Evolutionary conservation across 768 basidiomycete genomes (phyloP), one percentile per base, ranked within the genome.

Genomic region (Pleurotus citrinopileatus): DNA sequence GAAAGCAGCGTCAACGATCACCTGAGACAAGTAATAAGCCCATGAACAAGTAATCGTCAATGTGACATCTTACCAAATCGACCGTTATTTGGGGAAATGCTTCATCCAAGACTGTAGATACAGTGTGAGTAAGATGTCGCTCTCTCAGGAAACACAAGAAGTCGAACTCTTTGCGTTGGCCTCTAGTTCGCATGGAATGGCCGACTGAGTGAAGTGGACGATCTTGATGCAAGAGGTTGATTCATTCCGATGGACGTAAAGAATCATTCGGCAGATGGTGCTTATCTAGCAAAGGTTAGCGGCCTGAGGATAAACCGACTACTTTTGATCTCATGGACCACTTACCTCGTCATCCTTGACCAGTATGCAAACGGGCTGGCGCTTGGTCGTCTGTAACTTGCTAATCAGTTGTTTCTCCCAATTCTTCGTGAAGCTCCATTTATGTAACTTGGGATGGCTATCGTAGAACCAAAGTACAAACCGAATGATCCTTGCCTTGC

Each of bases 161-260:
- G n/a, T n/a, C 72, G 20, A 48, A 82, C 84, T 82, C 63, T 82
- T 86, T 27, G 79, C 74, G 61, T 89, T 91, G 3, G 86, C 84
- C 63, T 85, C 87, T 59, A 91, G 67, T 60, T 91, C 89, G 0
- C 83, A 83, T 0, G 88, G 88, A 22, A 83, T 71, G 0, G 74
- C 77, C 12, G 68, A 66, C 26, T 78, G 79, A 20, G 77, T 73
- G 60, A 87, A 88, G 60, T 89, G 86, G 3, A 89, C 74, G 10
- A 90, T 76, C 67, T 87, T 87, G 53, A 90, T 60, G 59, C 80
- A 75, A 0, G 84, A 77, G 0, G 89, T 90, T 59, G 84, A 82
- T 64, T 91, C 88, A 59, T 87, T 89, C 53, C 74, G 71, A 37
- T 72, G 68, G 2, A 88, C 84, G 58, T 90, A 90, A 10, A 83